Conservation (phyloP, 73 alveolate genomes). For the Paraurostyla sp. region DNA sequence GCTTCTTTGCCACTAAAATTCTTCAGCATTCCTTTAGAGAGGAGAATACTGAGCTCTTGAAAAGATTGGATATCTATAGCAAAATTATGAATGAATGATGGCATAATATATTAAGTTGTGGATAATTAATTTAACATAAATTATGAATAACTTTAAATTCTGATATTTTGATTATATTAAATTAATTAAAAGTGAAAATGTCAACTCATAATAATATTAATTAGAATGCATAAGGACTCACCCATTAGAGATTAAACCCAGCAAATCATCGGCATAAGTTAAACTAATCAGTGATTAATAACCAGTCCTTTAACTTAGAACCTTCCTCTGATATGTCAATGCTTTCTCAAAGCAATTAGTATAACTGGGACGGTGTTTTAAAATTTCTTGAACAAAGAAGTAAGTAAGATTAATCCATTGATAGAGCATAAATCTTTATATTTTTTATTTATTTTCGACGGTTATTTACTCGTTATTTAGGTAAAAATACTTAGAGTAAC, state of each 20-base stretch:
- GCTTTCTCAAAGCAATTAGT: neutral
- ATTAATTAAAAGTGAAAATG: neutral
- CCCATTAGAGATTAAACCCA: neutral
- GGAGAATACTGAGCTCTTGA: slow-evolving; percentile 30
- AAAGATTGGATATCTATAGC: slow-evolving; percentile 23
- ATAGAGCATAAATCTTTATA: too few relatives aligned
- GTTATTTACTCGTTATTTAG: too few relatives aligned
- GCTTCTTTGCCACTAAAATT: slow-evolving; percentile 25
- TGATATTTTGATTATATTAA: too few relatives aligned
- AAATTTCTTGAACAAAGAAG: neutral
- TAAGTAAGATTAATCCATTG: too few relatives aligned
- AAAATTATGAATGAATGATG: neutral
- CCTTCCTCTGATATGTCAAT: neutral
- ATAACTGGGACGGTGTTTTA: slow-evolving; percentile 9
- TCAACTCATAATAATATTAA: neutral
- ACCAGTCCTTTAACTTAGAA: neutral
- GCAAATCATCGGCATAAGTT: neutral
- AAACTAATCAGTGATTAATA: neutral
- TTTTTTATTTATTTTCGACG: too few relatives aligned
- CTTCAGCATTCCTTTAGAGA: neutral
- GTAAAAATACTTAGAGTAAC: too few relatives aligned
- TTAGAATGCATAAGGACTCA: neutral
- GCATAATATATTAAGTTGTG: neutral
- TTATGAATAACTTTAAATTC: too few relatives aligned
- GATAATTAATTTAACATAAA: neutral